Conservation (phyloP, 306 rosid genomes). For the Fragaria vesca region DNA sequence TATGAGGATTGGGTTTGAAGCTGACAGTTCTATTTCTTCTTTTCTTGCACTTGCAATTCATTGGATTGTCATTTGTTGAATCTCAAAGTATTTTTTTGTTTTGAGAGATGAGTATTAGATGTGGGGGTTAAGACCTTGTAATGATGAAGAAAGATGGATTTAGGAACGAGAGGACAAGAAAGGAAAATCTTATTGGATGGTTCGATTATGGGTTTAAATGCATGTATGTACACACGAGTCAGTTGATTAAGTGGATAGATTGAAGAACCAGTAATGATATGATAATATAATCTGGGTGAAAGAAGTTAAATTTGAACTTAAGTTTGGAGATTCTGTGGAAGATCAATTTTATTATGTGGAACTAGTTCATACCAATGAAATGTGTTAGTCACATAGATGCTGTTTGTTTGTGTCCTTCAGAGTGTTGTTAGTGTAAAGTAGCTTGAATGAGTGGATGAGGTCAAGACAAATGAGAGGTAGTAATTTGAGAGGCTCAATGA, state of each 20-base stretch:
- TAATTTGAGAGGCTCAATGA: slow-evolving; percentile 4
- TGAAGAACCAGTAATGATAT: neutral
- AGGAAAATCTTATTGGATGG: neutral
- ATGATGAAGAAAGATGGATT: neutral
- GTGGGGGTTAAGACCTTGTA: neutral
- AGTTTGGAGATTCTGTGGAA: neutral
- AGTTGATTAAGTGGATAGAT: slow-evolving; percentile 3
- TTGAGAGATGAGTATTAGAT: neutral
- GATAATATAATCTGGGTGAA: neutral
- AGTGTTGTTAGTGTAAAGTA: neutral
- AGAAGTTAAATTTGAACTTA: neutral
- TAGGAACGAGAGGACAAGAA: neutral
- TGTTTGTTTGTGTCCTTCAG: neutral
- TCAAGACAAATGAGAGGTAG: slow-evolving; percentile 10
- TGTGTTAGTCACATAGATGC: neutral
- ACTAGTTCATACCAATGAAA: neutral
- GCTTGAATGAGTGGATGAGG: slow-evolving; percentile 5
- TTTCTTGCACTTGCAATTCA: neutral
- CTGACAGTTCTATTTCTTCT: neutral
- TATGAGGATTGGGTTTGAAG: neutral
- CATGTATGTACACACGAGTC: neutral
- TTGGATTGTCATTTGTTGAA: neutral
- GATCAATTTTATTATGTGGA: neutral
- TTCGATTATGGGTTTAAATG: neutral
- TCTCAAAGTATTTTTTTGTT: neutral